These are phyloP conservation scores for Myochromella boudieri DNA, from an alignment of 768 basidiomycete species.

Conservation along the genomic window DNA sequence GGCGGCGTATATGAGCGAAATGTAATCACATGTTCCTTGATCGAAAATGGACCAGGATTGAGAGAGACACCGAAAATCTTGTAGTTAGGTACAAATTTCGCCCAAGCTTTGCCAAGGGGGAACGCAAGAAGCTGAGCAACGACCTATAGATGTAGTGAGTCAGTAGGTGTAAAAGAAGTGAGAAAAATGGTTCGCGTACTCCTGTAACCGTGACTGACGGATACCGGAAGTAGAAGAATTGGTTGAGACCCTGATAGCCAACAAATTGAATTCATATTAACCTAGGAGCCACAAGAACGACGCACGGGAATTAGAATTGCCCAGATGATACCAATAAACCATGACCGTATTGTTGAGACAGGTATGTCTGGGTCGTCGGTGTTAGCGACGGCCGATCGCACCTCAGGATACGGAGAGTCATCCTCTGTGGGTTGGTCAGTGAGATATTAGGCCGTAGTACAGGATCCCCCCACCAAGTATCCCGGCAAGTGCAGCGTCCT, in stretches of 20 bases:
- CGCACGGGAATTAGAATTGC: conserved; percentile 59
- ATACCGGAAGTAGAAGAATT: conserved; percentile 78
- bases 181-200: conserved; percentile 24
- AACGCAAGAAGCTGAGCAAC: conserved; percentile 71
- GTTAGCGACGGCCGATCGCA: conserved; percentile 67
- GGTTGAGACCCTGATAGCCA: conserved; percentile 52
- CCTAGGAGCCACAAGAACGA: conserved; percentile 1
- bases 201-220: conserved; percentile 62
- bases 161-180: neutral
- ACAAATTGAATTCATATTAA: no score
- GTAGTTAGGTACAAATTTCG: conserved; percentile 49
- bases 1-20: conserved; percentile 24
- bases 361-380: conserved; percentile 68
- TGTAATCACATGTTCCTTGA: conserved; percentile 69
- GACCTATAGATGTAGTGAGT: conserved; percentile 31
- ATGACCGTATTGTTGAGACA: conserved; percentile 63
- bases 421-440: conserved; percentile 38
- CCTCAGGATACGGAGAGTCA: conserved; percentile 74
- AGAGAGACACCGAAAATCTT: conserved; percentile 50
- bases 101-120: conserved; percentile 64
- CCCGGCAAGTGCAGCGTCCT: conserved; percentile 40
- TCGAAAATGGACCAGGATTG: conserved; percentile 70
- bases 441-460: neutral
- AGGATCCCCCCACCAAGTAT: conserved; percentile 33
- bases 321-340: conserved; percentile 72